Conservation (phyloP, 495 filamentous ascomycete species). For the Hyaloscypha hepaticicola region DNA sequence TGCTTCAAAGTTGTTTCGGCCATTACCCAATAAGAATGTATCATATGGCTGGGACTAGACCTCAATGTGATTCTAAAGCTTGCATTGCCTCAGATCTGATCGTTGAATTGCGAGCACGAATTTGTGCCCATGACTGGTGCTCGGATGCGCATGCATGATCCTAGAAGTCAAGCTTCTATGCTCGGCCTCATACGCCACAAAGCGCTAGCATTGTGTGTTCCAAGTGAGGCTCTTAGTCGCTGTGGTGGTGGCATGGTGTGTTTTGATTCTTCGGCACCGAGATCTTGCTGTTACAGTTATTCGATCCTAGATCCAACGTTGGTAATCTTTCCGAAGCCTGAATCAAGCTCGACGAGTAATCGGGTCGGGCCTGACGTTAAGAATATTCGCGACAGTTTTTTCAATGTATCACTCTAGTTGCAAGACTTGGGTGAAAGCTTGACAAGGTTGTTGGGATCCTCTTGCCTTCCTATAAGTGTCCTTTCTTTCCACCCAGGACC, state of each 20-base stretch:
- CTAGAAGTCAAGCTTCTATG: conserved; percentile 2
- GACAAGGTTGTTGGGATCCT: conserved; percentile 9
- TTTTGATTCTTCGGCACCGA: conserved; percentile 3
- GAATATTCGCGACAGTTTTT: not conserved
- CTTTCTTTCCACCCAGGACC: not conserved
- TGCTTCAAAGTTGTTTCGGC: conserved; percentile 3
- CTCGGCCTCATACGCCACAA: not conserved
- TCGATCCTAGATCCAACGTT: not conserved
- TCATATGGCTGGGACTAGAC: not conserved
- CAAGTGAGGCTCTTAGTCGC: conserved; percentile 10
- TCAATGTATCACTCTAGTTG: not conserved
- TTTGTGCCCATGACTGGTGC: not conserved
- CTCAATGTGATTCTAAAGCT: not conserved
- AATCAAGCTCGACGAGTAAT: conserved; percentile 2
- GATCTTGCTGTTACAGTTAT: not conserved
- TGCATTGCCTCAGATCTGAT: not conserved
- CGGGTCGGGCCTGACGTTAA: not conserved
- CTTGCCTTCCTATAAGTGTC: conserved; percentile 3
- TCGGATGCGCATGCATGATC: not conserved
- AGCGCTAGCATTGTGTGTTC: not conserved
- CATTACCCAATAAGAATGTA: not conserved
- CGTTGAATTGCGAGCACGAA: not conserved
- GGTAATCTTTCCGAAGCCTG: conserved; percentile 1
- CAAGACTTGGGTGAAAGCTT: not conserved
- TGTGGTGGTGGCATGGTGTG: not conserved